These are phyloP conservation scores for Telopea speciosissima DNA, from an alignment of 177 flowering plant genomes.

Conservation along the genomic window DNA sequence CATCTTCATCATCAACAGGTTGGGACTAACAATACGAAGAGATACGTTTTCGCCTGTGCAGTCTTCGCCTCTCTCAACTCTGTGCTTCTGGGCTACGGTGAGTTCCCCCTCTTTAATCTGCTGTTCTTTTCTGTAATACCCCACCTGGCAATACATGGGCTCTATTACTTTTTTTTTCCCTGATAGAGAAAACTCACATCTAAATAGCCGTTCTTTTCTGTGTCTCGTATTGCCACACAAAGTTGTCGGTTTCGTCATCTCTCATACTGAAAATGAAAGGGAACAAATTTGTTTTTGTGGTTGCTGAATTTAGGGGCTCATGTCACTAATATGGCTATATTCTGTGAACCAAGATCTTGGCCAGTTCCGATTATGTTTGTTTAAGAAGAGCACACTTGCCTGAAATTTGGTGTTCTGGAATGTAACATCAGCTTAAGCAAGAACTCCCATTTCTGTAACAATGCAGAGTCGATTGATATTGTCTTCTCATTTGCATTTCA, in stretches of 20 bases:
- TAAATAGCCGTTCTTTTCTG: too few relatives aligned
- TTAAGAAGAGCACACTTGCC: too few relatives aligned
- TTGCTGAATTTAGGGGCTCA: not conserved
- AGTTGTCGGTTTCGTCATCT: too few relatives aligned
- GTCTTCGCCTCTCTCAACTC: constrained; percentile 82
- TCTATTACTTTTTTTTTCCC: not conserved
- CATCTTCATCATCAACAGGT: constrained; percentile 20
- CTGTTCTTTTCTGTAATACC: not conserved
- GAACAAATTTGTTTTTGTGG: not conserved
- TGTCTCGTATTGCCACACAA: too few relatives aligned
- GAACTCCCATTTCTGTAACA: too few relatives aligned
- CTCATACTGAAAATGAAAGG: not conserved
- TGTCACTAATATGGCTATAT: not conserved
- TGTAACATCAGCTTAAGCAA: too few relatives aligned
- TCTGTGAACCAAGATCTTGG: not conserved
- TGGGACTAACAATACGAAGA: constrained; percentile 33
- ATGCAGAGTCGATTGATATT: too few relatives aligned
- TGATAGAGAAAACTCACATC: too few relatives aligned
- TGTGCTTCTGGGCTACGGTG: constrained; percentile 93
- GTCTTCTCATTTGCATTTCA: too few relatives aligned
- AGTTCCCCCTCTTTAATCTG: constrained; percentile 2
- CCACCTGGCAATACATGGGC: not conserved
- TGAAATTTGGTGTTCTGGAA: too few relatives aligned
- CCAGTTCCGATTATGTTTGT: not conserved
- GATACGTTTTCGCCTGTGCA: constrained; percentile 73